Percentiles rank a stretch among this genome's conserved stretches.
Conservation (phyloP, 805 yeast genomes). For the Metschnikowia cubensis region DNA sequence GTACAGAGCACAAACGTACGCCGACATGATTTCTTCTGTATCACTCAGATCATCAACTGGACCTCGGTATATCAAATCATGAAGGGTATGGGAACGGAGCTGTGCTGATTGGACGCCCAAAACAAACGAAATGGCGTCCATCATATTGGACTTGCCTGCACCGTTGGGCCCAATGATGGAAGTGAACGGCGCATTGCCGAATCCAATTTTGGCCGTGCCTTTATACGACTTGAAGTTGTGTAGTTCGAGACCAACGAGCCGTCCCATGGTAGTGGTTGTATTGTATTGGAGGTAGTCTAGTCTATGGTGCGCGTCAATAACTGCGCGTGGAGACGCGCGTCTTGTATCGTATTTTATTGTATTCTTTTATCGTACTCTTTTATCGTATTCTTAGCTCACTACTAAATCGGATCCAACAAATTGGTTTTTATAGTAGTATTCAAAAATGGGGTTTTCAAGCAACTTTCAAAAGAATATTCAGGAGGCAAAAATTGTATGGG, state of each 20-base stretch:
- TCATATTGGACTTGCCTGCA: conserved; percentile 94
- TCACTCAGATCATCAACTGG: conserved; percentile 19
- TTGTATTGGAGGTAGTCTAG: too few relatives aligned
- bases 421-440: too few relatives aligned
- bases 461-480: too few relatives aligned
- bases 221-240: conserved; percentile 88
- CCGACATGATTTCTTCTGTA: conserved; percentile 44
- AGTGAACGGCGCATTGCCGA: conserved; percentile 80
- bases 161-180: conserved; percentile 98
- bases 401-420: too few relatives aligned
- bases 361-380: too few relatives aligned
- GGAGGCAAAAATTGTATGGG: too few relatives aligned
- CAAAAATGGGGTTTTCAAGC: too few relatives aligned
- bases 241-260: conserved; percentile 72
- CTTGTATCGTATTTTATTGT: neutral
- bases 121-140: conserved; percentile 96
- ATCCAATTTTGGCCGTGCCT: conserved; percentile 72
- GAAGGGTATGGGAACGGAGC: conserved; percentile 67
- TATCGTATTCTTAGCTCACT: too few relatives aligned
- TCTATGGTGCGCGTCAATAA: too few relatives aligned
- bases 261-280: conserved; percentile 57
- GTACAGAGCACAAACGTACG: conserved; percentile 77
- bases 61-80: conserved; percentile 81
- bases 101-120: conserved; percentile 76
- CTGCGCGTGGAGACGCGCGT: neutral